phyloP scores from a whole-genome alignment of 2,329 filamentous ascomycete species.

The Aspergillus flavus region DNA sequence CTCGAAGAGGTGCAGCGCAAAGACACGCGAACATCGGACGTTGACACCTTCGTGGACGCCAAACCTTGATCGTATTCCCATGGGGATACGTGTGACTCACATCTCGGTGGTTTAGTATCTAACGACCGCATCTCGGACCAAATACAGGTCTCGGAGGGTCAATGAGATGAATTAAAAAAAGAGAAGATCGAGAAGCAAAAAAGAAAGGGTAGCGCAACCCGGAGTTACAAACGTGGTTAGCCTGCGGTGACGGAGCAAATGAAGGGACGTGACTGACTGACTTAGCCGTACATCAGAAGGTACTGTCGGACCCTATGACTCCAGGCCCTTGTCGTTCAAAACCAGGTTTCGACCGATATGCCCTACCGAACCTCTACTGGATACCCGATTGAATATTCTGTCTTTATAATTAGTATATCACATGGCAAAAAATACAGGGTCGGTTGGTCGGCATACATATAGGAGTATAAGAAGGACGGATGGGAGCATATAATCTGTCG shows the following conservation, averaged over 20 bases:
- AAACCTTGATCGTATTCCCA: slow-evolving; percentile 10
- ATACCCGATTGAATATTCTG: slow-evolving; percentile 37
- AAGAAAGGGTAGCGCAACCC: slow-evolving; percentile 8
- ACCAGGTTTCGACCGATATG: slow-evolving; percentile 14
- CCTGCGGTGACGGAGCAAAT: slow-evolving; percentile 23
- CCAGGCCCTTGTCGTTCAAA: slow-evolving; percentile 24
- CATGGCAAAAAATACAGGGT: neutral
- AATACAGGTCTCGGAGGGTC: neutral
- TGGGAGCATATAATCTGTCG: slow-evolving; percentile 1
- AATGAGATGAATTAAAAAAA: neutral
- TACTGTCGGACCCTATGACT: neutral
- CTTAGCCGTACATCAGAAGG: slow-evolving; percentile 1
- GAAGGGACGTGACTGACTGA: neutral
- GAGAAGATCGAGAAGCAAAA: neutral
- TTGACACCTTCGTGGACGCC: slow-evolving; percentile 49
- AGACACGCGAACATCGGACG: slow-evolving; percentile 42
- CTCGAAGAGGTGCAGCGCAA: slow-evolving; percentile 34
- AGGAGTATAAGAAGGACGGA: slow-evolving; percentile 1
- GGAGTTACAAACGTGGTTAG: slow-evolving; percentile 24
- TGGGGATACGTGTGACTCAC: neutral
- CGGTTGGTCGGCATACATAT: neutral
- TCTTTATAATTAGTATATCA: slow-evolving; percentile 7
- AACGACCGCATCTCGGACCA: neutral
- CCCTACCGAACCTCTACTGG: slow-evolving; percentile 28
- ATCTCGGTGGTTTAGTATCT: neutral